phyloP scores from a whole-genome alignment of 225 moss, liverwort and hornwort genomes.

The Physcomitrium patens region DNA sequence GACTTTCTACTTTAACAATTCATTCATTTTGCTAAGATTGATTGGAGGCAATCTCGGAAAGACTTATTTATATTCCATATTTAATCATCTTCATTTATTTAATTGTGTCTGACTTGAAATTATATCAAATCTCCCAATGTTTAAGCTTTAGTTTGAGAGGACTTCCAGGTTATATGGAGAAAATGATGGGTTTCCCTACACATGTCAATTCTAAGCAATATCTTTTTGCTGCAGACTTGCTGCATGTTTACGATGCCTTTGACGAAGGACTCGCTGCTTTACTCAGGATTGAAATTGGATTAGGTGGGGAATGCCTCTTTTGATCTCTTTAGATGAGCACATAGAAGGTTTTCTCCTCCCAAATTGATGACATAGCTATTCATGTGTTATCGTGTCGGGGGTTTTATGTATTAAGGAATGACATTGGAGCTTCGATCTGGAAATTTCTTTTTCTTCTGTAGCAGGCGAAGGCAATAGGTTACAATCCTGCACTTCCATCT shows the following conservation, averaged over 20 bases:
- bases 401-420: slow-evolving; percentile 27
- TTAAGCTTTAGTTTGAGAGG: background rate
- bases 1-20: slow-evolving; percentile 8
- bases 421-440: slow-evolving; percentile 18
- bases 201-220: slow-evolving; percentile 29
- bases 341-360: slow-evolving; percentile 15
- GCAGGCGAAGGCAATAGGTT: slow-evolving; percentile 22
- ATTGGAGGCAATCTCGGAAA: slow-evolving; percentile 13
- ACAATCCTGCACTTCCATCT: background rate
- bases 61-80: background rate
- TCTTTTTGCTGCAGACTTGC: slow-evolving; percentile 72
- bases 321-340: slow-evolving; percentile 15
- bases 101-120: background rate
- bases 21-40: slow-evolving; percentile 2
- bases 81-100: background rate
- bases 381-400: slow-evolving; percentile 19
- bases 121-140: background rate
- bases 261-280: slow-evolving; percentile 85
- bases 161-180: background rate
- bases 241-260: slow-evolving; percentile 83
- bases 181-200: background rate
- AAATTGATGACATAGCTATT: slow-evolving; percentile 24
- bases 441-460: slow-evolving; percentile 8
- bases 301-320: slow-evolving; percentile 31
- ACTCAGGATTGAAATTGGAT: slow-evolving; percentile 81